Base-by-base conservation (phyloP, 2,329 filamentous ascomycete genomes). In the Fusarium miscanthi region DNA sequence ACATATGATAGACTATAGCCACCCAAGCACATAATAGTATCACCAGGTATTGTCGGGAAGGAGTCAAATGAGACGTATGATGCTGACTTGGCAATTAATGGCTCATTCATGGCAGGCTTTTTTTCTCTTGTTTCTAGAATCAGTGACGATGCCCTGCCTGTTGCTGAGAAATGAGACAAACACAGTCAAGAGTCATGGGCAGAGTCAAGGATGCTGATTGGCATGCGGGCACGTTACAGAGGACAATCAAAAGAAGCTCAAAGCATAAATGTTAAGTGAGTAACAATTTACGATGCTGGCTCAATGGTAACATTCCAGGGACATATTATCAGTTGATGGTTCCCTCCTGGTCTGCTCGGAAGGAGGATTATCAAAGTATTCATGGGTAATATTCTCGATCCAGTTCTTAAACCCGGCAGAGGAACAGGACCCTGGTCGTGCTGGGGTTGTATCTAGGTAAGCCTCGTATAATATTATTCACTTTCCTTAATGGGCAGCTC, bases 311-410 rank as follows among this genome's bases (percentile, higher is more conserved):
- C 49, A 56, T 25, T 23, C 30, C 40, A 48, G 23, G n/a, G 53
- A 46, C 45, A 46, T 12, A 35, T 37, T 53, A n/a, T 37, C 27
- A 27, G 40, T 33, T 38, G n/a, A 67, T 48, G 53, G 49, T 43
- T 48, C 35, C 56, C 51, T 59, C 45, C 40, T 59, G 17, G 33
- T 41, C 37, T 57, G 33, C 37, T 8, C 30, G 51, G 53, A 43
- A 58, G 57, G 37, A 54, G 52, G 45, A 70, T 70, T 27, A 43
- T 62, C 70, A 70, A 45, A 60, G 63, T 57, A 40, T 61, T 30
- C 57, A 63, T 57, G 65, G 66, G n/a, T 69, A 43, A 63, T 49
- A 66, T 25, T 46, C 64, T 69, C 33, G 49, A 69, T 63, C 30
- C 23, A 63, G 49, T 30, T 57, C 43, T 58, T 63, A 69, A 52